Conservation (phyloP, 352 stramenopile species). For the Pseudoperonospora humuli region DNA sequence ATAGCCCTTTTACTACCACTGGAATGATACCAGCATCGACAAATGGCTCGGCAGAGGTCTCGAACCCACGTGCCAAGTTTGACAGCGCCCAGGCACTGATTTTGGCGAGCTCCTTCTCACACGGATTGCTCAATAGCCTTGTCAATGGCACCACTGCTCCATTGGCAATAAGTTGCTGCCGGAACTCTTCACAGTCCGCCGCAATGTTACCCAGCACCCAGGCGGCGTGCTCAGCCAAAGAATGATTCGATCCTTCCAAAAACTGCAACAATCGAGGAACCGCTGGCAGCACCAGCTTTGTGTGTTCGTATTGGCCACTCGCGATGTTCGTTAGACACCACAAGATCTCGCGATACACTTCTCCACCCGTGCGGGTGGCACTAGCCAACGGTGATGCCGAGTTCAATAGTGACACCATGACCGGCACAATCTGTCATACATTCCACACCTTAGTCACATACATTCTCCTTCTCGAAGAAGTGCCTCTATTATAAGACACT, state of each 20-base stretch:
- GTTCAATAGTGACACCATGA: conserved; percentile 61
- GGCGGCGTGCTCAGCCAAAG: conserved; percentile 64
- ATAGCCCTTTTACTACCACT: conserved; percentile 34
- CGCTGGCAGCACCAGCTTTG: conserved; percentile 68
- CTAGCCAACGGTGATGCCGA: conserved; percentile 55
- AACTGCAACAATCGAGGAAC: conserved; percentile 70
- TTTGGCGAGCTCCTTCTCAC: conserved; percentile 30
- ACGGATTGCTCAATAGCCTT: conserved; percentile 1
- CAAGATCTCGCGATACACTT: conserved; percentile 71
- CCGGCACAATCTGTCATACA: conserved; percentile 48
- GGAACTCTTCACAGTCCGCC: conserved; percentile 77
- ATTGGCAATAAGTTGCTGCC: conserved; percentile 77
- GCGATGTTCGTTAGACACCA: conserved; percentile 84
- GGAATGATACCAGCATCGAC: conserved; percentile 58
- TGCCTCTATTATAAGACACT: neutral
- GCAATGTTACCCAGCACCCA: conserved; percentile 84
- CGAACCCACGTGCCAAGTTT: conserved; percentile 38
- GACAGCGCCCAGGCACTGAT: conserved; percentile 15
- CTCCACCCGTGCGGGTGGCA: conserved; percentile 48
- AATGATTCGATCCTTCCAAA: conserved; percentile 42
- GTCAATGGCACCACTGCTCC: conserved; percentile 9
- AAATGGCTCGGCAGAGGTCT: conserved; percentile 71
- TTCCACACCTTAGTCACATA: conserved; percentile 7
- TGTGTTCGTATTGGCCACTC: conserved; percentile 78
- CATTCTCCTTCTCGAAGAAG: no score